Evolutionary conservation across 345 rosid species (phyloP).

Genomic region (Populus ilicifolia): DNA sequence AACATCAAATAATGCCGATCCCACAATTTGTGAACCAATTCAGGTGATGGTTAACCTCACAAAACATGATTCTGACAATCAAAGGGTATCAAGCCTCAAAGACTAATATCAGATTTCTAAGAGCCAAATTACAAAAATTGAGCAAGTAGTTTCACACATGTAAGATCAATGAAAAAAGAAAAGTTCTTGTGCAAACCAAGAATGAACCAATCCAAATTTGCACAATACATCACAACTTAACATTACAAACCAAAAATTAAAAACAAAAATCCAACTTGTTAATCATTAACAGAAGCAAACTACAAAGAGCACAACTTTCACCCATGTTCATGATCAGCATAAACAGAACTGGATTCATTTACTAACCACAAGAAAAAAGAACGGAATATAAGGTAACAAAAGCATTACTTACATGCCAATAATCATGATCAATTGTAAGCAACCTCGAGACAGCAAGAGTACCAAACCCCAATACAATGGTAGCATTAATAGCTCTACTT

Average conservation of each 20-base stretch:
- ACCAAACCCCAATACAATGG: constrained; percentile 77
- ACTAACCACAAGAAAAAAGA: constrained; percentile 5
- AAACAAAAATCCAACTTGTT: neutral
- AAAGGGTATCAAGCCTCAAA: neutral
- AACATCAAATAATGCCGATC: neutral
- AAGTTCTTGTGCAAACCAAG: neutral
- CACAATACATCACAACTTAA: neutral
- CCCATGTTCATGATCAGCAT: neutral
- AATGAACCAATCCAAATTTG: neutral
- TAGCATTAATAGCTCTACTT: constrained; percentile 62
- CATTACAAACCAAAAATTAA: neutral
- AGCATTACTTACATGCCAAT: constrained; percentile 80
- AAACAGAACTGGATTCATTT: neutral
- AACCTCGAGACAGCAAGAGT: constrained; percentile 69
- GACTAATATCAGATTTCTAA: neutral
- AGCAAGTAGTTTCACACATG: neutral
- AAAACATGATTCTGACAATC: neutral
- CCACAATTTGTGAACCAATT: neutral
- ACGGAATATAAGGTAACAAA: neutral
- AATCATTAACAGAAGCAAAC: neutral
- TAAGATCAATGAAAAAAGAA: neutral
- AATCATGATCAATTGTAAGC: constrained; percentile 81
- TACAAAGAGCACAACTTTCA: neutral
- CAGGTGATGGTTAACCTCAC: neutral
- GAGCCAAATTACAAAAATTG: neutral